Conservation (phyloP, 2,329 filamentous ascomycete species). For the Tolypocladium album region DNA sequence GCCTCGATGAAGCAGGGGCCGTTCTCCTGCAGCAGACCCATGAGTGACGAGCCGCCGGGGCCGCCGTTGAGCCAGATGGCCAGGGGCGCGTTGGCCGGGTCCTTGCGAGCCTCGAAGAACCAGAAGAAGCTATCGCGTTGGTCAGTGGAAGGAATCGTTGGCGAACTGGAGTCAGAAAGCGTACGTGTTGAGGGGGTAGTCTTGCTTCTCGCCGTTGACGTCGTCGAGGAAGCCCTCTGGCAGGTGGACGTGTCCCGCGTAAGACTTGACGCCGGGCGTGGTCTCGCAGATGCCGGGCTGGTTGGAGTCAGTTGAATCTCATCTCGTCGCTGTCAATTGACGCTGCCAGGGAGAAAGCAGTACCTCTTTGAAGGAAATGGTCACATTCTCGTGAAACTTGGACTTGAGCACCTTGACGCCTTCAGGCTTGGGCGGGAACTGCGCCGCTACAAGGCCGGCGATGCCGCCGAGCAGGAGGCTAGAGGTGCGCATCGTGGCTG, state of each 20-base stretch:
- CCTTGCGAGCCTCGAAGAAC: conserved; percentile 36
- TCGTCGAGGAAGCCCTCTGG: conserved; percentile 28
- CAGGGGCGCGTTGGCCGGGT: conserved; percentile 27
- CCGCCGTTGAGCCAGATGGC: conserved; percentile 59
- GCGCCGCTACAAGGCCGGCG: conserved; percentile 11
- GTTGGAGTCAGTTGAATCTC: conserved; percentile 5
- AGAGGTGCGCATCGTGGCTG: conserved; percentile 1
- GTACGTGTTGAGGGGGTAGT: conserved; percentile 37
- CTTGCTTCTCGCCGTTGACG: conserved; percentile 30
- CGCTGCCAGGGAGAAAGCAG: conserved; percentile 1
- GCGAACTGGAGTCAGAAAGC: background rate
- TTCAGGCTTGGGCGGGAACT: conserved; percentile 18
- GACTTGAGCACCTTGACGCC: conserved; percentile 40
- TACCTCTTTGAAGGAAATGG: conserved; percentile 49
- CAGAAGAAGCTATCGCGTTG: conserved; percentile 29
- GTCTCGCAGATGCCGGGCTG: conserved; percentile 49
- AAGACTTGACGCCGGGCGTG: conserved; percentile 49
- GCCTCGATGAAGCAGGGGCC: conserved; percentile 40
- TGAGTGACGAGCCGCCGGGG: conserved; percentile 50
- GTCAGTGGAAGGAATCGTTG: background rate
- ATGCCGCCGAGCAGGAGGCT: conserved; percentile 9
- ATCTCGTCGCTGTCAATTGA: background rate
- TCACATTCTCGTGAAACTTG: conserved; percentile 48
- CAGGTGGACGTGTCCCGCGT: conserved; percentile 52
- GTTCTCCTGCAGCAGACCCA: conserved; percentile 51